Percentiles rank a stretch among this genome's conserved stretches.
Evolutionary conservation across 192 early-diverging fungal species (phyloP).

Genomic region (Dissophora globulifera): DNA sequence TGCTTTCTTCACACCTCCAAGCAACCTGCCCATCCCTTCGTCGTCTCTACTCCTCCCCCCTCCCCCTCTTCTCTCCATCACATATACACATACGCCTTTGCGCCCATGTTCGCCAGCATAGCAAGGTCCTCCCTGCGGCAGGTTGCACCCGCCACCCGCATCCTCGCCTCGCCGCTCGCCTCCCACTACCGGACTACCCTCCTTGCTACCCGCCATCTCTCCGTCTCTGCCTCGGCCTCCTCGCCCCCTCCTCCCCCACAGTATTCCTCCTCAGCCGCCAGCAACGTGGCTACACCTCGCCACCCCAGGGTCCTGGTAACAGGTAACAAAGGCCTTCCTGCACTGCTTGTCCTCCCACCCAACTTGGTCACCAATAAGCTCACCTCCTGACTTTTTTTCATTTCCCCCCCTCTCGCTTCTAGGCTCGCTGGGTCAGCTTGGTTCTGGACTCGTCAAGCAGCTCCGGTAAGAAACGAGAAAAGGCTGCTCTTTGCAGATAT

Average conservation of each 20-base stretch:
- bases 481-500: too few relatives aligned
- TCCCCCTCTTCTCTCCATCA: not conserved
- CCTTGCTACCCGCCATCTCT: not conserved
- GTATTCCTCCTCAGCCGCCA: not conserved
- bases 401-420: not conserved
- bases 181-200: conserved; percentile 5
- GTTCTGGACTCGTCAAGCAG: conserved; percentile 67
- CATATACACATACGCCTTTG: not conserved
- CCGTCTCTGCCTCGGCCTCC: conserved; percentile 1
- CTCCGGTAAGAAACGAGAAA: conserved; percentile 67
- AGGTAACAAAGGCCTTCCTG: conserved; percentile 44
- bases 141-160: conserved; percentile 13
- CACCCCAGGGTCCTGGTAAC: conserved; percentile 69
- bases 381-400: not conserved
- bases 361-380: conserved; percentile 67
- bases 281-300: conserved; percentile 15
- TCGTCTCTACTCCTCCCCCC: not conserved
- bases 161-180: conserved; percentile 10
- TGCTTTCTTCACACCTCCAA: too few relatives aligned
- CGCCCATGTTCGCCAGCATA: conserved; percentile 11
- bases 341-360: too few relatives aligned
- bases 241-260: conserved; percentile 7
- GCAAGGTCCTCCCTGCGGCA: conserved; percentile 8
- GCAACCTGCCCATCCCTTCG: not conserved
- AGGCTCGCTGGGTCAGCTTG: conserved; percentile 69